Base-by-base conservation (phyloP, 441 rosid genomes). In the Mallotus japonicus region DNA sequence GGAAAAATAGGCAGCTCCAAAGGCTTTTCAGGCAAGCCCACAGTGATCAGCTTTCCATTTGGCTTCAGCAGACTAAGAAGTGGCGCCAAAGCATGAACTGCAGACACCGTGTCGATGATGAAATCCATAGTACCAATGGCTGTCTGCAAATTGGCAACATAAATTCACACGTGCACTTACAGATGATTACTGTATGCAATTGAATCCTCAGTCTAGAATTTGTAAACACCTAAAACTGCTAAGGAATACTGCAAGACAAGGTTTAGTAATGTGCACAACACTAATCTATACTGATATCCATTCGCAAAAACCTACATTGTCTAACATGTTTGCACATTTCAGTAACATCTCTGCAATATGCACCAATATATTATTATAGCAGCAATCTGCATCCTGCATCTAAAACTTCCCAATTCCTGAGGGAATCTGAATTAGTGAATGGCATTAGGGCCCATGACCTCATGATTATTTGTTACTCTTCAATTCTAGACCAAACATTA, bases 21-120 rank as follows among this genome's bases (percentile, higher is more conserved):
- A 15, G 98, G 95, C 84, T 88, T 93, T 42, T 85, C 81, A 6
- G 90, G 93, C 76, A 89, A 78, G 40, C 97, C 98, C 64, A 90
- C 22, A 2, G 88, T 79, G 75, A 92, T 73, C 53, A 92, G 86
- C 77, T 92, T 93, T 19, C 96, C 97, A 72, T 88, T 88, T 76
- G 87, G 65, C 78, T 86, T 93, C 66, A 93, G 86, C 80, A 90
- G 84, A 77, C 76, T 63, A 17, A 93, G 80, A 71, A 89, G 75
- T 8, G 95, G 95, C 42, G 83, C 70, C 65, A 93, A 65, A 57
- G 92, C 73, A 81, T 90, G 98, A 65, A 83, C 83, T 65, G 95
- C 92, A 22, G 98, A 87, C 7, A 93, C 87, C 0, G 98, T 93
- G 79, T 93, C 97, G 3, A 93, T 79, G 65, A 93, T 85, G 79